Evolutionary conservation across 768 basidiomycete genomes (phyloP).

Genomic region (Neoboletus brunneissimus): DNA sequence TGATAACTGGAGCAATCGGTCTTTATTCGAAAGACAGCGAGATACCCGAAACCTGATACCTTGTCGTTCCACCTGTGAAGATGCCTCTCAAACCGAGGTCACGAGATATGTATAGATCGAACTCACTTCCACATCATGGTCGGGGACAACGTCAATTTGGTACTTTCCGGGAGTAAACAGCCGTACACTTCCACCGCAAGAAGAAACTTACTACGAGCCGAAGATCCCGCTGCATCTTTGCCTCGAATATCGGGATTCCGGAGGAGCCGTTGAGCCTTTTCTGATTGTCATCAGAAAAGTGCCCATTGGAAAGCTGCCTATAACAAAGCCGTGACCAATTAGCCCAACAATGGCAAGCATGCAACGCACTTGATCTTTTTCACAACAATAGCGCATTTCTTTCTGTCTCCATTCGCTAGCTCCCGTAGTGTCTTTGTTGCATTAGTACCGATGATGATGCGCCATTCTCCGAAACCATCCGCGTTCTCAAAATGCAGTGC

Average conservation of each 20-base stretch:
- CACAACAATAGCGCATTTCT: conserved; percentile 50
- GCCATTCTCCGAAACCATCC: conserved; percentile 64
- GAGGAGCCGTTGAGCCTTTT: conserved; percentile 49
- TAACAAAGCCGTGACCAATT: not conserved
- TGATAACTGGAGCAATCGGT: conserved; percentile 35
- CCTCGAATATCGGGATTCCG: conserved; percentile 62
- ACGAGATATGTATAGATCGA: not conserved
- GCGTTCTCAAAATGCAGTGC: conserved; percentile 58
- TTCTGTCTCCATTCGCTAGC: conserved; percentile 41
- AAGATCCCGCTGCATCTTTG: conserved; percentile 57
- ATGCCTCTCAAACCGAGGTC: not conserved
- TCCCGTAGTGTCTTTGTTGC: conserved; percentile 51
- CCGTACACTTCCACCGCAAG: not conserved
- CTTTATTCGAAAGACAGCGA: not conserved
- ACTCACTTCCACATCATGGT: conserved; percentile 32
- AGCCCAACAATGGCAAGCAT: not conserved
- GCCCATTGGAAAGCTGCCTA: conserved; percentile 67
- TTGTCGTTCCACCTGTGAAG: conserved; percentile 38
- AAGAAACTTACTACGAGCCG: conserved; percentile 45
- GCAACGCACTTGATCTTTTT: conserved; percentile 64
- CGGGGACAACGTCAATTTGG: conserved; percentile 46
- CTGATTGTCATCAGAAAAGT: conserved; percentile 69
- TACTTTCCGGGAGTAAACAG: conserved; percentile 36
- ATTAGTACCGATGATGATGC: conserved; percentile 50
- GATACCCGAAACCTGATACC: conserved; percentile 23